phyloP scores from a whole-genome alignment of 2,329 filamentous ascomycete species.

The Akanthomyces uredinophilus region DNA sequence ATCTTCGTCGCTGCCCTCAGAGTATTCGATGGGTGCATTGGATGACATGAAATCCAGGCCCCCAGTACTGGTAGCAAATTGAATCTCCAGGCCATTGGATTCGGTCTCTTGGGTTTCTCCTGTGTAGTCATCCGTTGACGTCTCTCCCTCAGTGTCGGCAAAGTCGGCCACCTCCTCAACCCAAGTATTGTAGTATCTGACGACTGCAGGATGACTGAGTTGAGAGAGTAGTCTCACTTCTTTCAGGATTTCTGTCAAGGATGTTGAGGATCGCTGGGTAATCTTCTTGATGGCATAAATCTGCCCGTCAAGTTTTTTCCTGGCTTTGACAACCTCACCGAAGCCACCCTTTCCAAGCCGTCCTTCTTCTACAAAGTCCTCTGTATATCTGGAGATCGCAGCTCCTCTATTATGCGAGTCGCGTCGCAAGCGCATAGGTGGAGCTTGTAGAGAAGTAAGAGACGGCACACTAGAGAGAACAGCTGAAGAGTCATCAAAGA shows the following conservation, averaged over 20 bases:
- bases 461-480: conserved; percentile 39
- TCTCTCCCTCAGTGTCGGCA: conserved; percentile 52
- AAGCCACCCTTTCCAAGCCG: conserved; percentile 90
- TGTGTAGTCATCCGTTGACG: conserved; percentile 45
- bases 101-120: conserved; percentile 32
- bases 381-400: conserved; percentile 69
- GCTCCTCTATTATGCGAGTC: conserved; percentile 54
- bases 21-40: conserved; percentile 68
- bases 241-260: conserved; percentile 75
- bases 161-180: conserved; percentile 64
- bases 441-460: conserved; percentile 35
- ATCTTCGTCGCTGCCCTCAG: conserved; percentile 40
- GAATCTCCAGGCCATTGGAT: conserved; percentile 41
- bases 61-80: conserved; percentile 67
- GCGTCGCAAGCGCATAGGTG: conserved; percentile 48
- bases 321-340: conserved; percentile 90
- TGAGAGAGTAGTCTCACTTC: conserved; percentile 88
- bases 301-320: conserved; percentile 88
- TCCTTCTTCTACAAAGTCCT: conserved; percentile 87
- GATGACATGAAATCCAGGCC: conserved; percentile 93
- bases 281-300: conserved; percentile 98
- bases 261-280: conserved; percentile 70
- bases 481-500: conserved; percentile 41
- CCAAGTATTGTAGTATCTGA: conserved; percentile 95
- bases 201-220: conserved; percentile 79